phyloP scores from a whole-genome alignment of 352 stramenopile species.

The Thraustochytrium sp. region DNA sequence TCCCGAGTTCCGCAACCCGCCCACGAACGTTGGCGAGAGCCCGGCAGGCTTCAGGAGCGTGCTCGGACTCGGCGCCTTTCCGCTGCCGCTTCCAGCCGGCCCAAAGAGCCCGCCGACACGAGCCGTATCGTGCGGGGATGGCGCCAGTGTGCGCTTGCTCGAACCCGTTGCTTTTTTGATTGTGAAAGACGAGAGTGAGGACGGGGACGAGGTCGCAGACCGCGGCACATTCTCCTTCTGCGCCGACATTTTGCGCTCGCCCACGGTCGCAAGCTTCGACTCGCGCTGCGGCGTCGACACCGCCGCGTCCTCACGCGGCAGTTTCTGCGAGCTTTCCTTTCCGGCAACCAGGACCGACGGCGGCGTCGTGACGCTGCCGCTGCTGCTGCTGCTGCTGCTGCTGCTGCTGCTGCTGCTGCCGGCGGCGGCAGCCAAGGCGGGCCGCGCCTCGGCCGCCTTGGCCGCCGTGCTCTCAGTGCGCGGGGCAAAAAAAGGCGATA shows the following conservation, averaged over 20 bases:
- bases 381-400: neutral
- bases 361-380: neutral
- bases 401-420: neutral
- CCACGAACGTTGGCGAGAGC: neutral
- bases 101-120: too few species aligned
- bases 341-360: neutral
- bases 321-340: neutral
- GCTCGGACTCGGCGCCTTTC: neutral
- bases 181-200: neutral
- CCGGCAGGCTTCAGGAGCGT: neutral
- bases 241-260: neutral
- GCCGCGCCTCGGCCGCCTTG: neutral
- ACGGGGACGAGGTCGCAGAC: too few species aligned
- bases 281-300: neutral
- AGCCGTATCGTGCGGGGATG: too few species aligned
- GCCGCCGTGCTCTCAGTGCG: too few species aligned
- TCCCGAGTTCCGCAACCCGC: conserved; percentile 60
- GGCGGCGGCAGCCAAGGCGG: neutral
- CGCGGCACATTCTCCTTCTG: neutral
- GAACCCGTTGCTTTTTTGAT: neutral
- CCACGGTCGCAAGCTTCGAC: neutral
- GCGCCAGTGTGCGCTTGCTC: neutral
- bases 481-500: too few species aligned
- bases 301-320: neutral
- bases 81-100: too few species aligned